Evolutionary conservation across 2,329 filamentous ascomycete species (phyloP).

Genomic region (Colletotrichum godetiae): DNA sequence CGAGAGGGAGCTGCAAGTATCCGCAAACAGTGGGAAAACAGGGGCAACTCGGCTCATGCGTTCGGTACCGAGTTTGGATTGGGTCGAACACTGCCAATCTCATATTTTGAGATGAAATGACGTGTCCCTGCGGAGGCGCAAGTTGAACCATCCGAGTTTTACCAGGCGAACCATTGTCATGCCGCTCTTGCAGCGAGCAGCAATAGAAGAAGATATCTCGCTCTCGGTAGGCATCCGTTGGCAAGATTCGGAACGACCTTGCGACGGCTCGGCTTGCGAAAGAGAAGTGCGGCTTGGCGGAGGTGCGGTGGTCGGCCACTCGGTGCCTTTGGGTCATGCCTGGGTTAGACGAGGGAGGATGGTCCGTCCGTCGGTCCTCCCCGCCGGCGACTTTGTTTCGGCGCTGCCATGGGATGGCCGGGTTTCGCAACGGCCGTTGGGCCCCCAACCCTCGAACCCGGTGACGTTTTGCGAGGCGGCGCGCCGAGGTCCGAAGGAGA

Average conservation of each 20-base stretch:
- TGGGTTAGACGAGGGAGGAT: neutral
- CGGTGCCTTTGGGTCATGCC: neutral
- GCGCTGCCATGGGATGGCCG: neutral
- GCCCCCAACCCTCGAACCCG: neutral
- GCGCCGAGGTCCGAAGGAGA: neutral
- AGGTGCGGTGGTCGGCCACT: neutral
- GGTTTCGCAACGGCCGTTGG: neutral
- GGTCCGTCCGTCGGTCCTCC: neutral
- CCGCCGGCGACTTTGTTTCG: neutral
- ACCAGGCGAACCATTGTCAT: neutral
- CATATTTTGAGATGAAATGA: neutral
- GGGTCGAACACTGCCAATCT: neutral
- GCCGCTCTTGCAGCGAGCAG: neutral
- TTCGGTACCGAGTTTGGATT: neutral
- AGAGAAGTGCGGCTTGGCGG: neutral
- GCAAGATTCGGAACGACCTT: neutral
- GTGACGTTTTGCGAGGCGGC: neutral
- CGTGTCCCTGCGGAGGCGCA: neutral
- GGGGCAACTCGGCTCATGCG: neutral
- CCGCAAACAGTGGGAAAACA: neutral
- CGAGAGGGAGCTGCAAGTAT: neutral
- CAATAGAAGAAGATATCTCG: neutral
- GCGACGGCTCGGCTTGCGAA: neutral
- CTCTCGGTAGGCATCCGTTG: neutral
- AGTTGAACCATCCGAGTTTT: neutral